Evolutionary conservation across 2,329 filamentous ascomycete genomes (phyloP).

Genomic region (Keithomyces neogunnii): DNA sequence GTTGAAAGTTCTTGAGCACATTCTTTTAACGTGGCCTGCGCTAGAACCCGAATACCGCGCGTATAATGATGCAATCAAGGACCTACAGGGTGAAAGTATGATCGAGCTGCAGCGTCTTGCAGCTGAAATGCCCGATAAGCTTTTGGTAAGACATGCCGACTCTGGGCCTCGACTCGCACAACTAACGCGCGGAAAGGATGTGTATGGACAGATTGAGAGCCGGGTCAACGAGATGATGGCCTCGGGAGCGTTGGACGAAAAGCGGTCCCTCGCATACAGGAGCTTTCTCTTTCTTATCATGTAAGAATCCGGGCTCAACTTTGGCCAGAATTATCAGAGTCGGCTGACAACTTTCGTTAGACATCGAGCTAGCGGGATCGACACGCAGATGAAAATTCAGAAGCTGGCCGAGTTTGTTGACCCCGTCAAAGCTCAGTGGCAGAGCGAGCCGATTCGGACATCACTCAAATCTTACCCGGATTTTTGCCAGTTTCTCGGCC

Average conservation of each 20-base stretch:
- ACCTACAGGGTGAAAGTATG: slow-evolving; percentile 76
- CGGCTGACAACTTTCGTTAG: slow-evolving; percentile 29
- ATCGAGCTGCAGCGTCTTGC: slow-evolving; percentile 83
- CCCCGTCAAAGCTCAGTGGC: slow-evolving; percentile 78
- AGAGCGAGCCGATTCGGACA: slow-evolving; percentile 56
- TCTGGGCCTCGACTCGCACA: background rate
- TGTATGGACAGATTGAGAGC: slow-evolving; percentile 78
- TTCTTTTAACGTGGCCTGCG: slow-evolving; percentile 73
- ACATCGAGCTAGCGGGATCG: slow-evolving; percentile 72
- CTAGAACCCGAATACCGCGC: slow-evolving; percentile 61
- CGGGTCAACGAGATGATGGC: slow-evolving; percentile 75
- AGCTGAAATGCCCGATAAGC: slow-evolving; percentile 82
- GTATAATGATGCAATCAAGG: slow-evolving; percentile 84
- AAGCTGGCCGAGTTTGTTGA: slow-evolving; percentile 70
- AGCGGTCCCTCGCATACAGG: slow-evolving; percentile 75
- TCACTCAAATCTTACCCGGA: slow-evolving; percentile 65
- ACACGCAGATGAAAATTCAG: slow-evolving; percentile 59
- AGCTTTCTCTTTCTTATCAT: slow-evolving; percentile 92
- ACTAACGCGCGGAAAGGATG: slow-evolving; percentile 39
- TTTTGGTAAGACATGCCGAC: slow-evolving; percentile 47
- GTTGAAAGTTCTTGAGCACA: slow-evolving; percentile 82
- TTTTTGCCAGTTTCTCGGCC: slow-evolving; percentile 72
- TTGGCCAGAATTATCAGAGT: background rate
- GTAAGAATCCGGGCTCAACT: slow-evolving; percentile 30
- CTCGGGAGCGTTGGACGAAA: slow-evolving; percentile 67